Evolutionary conservation across 805 yeast species (phyloP).

Genomic region (Sugiyamaella americana): DNA sequence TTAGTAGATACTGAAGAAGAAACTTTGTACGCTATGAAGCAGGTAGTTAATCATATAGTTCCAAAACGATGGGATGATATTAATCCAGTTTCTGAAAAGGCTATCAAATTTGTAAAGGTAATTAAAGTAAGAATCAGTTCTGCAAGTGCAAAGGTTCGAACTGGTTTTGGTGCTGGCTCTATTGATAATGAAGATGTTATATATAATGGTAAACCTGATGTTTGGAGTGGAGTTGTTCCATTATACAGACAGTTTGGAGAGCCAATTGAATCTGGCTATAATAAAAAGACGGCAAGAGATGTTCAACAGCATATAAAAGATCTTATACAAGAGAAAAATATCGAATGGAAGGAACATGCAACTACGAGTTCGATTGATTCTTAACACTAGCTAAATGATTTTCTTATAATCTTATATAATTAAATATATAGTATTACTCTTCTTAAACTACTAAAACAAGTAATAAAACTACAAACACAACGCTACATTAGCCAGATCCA

Average conservation of each 20-base stretch:
- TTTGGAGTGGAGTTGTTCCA: conserved; percentile 1
- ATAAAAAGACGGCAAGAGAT: neutral
- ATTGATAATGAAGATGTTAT: too few relatives aligned
- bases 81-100: neutral
- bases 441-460: too few relatives aligned
- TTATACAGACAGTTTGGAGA: neutral
- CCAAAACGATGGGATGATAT: neutral
- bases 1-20: neutral
- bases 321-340: neutral
- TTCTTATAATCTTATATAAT: too few relatives aligned
- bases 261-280: neutral
- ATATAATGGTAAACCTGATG: neutral
- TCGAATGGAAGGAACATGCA: neutral
- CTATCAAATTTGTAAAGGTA: neutral
- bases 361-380: too few relatives aligned
- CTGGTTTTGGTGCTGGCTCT: conserved; percentile 1
- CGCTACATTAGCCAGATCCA: too few relatives aligned
- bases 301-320: neutral
- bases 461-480: too few relatives aligned
- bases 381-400: too few relatives aligned
- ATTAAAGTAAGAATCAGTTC: neutral
- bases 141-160: neutral
- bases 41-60: neutral
- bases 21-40: neutral
- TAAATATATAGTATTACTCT: too few relatives aligned